phyloP scores from a whole-genome alignment of 2,329 filamentous ascomycete species.

The Alternaria burnsii region DNA sequence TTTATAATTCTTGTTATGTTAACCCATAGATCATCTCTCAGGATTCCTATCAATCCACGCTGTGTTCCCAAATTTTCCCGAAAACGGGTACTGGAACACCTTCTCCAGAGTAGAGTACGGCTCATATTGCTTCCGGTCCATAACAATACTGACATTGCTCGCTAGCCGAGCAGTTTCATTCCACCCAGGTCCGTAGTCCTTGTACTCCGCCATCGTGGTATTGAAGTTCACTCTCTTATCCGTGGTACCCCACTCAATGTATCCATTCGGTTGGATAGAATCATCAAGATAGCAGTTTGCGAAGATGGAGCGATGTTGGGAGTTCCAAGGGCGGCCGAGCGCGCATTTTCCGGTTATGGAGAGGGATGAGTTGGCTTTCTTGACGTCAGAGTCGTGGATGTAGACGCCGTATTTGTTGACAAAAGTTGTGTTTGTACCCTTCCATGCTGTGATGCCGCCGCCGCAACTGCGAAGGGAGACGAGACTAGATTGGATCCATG shows the following conservation, averaged over 20 bases:
- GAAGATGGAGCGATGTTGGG: slow-evolving; percentile 65
- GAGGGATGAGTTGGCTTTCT: slow-evolving; percentile 62
- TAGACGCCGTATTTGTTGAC: slow-evolving; percentile 73
- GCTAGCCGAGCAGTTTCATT: slow-evolving; percentile 57
- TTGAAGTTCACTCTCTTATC: slow-evolving; percentile 49
- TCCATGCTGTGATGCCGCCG: slow-evolving; percentile 75
- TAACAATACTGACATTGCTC: slow-evolving; percentile 57
- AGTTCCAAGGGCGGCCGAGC: slow-evolving; percentile 70
- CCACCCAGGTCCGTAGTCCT: slow-evolving; percentile 62
- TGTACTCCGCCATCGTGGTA: slow-evolving; percentile 68
- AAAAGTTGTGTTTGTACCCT: slow-evolving; percentile 72
- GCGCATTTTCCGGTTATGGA: slow-evolving; percentile 58
- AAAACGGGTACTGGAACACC: slow-evolving; percentile 47
- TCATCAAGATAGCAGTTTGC: slow-evolving; percentile 64
- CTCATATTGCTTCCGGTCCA: slow-evolving; percentile 50
- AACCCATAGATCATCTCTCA: slow-evolving; percentile 6
- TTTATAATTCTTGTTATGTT: not conserved
- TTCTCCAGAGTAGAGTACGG: slow-evolving; percentile 34
- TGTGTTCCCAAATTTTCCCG: slow-evolving; percentile 56
- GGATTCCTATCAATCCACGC: slow-evolving; percentile 58
- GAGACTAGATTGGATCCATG: slow-evolving; percentile 65
- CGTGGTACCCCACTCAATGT: slow-evolving; percentile 61
- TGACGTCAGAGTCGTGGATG: slow-evolving; percentile 64
- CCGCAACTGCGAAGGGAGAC: slow-evolving; percentile 68
- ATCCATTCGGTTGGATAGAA: slow-evolving; percentile 63